Base-by-base conservation (phyloP, 495 filamentous ascomycete genomes). In the Penicillium salamii region DNA sequence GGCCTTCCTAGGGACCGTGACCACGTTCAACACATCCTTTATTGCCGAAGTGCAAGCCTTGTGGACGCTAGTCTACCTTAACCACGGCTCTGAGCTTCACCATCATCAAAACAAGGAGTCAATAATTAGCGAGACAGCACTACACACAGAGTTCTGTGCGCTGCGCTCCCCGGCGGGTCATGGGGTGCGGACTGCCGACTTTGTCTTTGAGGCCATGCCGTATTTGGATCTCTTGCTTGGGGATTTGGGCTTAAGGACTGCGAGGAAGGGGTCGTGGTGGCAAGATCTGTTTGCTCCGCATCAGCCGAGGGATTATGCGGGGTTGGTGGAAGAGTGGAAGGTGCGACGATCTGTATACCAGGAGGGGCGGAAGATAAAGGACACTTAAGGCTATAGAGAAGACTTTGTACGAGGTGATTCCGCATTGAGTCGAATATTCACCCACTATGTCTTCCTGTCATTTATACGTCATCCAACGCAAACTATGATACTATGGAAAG, bases 121-220 rank as follows among this genome's bases (percentile, higher is more conserved):
- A 37, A 37, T 35, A 46, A 0, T 46, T 46, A 35, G 44, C 44
- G 44, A 46, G 44, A 37, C 44, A 46, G 20, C 32, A 46, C 44
- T 46, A 37, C 44, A 46, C 44, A 46, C 44, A 37, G 44, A 46
- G 44, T 46, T 46, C 44, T 46, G 44, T 46, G 32, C 44, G 44
- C 44, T 46, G 29, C 44, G 44, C 44, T 46, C 44, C 44, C 44
- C 44, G 17, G 31, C 19, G 44, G 44, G 44, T 31, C 44, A 46
- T 46, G 44, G 44, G 20, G 44, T 46, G 18, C 44, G 44, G 31
- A 46, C 44, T 46, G 44, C 44, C 32, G 44, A 46, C 44, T 46
- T 46, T 46, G 44, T 46, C 31, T 46, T 46, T 46, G 44, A 46
- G 44, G 20, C 36, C 31, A 46, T 46, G 44, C 44, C 44, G 12